Evolutionary conservation across 2,329 filamentous ascomycete genomes (phyloP), one percentile per base, ranked within the genome.

Genomic region (Lizonia empirigonia): DNA sequence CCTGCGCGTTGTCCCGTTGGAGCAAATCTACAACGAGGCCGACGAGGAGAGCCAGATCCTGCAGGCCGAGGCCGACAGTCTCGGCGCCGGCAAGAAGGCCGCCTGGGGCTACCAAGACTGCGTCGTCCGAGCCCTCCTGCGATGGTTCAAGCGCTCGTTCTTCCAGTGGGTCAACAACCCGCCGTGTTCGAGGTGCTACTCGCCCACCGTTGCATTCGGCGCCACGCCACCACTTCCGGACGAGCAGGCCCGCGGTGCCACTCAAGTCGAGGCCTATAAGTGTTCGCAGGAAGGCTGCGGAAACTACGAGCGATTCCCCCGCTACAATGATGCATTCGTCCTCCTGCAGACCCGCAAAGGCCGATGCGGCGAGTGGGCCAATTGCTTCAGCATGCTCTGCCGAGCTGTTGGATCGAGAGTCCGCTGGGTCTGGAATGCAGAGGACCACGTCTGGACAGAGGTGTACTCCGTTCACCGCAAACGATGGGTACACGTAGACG

Each of bases 81-180:
- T 96, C 77, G 90, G 89, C 16, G 85, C 89, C 49, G 89, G 87
- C 47, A 82, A 85, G 60, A 88, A 89, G 71, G 85, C 92, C 1
- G 88, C 91, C 78, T 97, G 93, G 93, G 93, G 92, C 50, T 97
- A 97, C 71, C 93, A 97, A 74, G 94, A 99, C 76, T 99, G 93
- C 73, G 91, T 97, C 47, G 88, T 97, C 68, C 84, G 90, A 60
- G 90, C 93, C 54, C 80, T 97, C 58, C 79, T 97, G 67, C 91
- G 89, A 75, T 97, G 94, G 94, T 99, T 97, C 78, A 96, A 94
- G 78, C 84, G 88, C 59, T 88, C 89, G 7, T 97, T 97, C 77
- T 97, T 97, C 76, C 86, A 88, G 53, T 99, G 92, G 87, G 91
- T 97, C 65, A 96, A 97, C 78, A 97, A 97, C 74, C 94, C 94